Percentiles rank a stretch among this genome's conserved stretches.
Conservation (phyloP, 495 filamentous ascomycete genomes). For the Aspergillus carlsbadensis region DNA sequence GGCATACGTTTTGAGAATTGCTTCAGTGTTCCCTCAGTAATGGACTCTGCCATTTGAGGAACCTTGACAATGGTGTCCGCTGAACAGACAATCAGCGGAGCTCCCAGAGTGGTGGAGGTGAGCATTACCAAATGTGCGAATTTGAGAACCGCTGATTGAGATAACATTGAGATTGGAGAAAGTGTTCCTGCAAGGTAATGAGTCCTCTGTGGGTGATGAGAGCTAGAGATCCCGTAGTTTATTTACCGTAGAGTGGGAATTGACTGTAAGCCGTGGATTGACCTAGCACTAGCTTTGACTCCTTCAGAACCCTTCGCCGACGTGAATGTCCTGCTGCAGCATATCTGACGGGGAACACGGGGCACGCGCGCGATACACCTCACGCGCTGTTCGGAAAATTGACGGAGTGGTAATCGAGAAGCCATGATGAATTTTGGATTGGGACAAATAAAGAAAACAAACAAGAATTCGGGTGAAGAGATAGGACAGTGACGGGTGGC, state of each 20-base stretch:
- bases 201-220: not conserved
- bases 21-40: conserved; percentile 95
- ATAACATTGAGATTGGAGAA: conserved; percentile 27
- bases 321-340: conserved; percentile 21
- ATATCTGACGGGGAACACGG: conserved; percentile 17
- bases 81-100: conserved; percentile 22
- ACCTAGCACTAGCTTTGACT: not conserved
- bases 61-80: conserved; percentile 89
- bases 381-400: conserved; percentile 37
- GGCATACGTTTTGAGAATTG: conserved; percentile 82
- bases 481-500: conserved; percentile 5
- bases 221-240: not conserved
- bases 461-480: not conserved
- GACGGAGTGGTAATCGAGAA: conserved; percentile 42
- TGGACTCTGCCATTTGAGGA: conserved; percentile 97
- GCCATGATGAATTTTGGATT: conserved; percentile 35
- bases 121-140: conserved; percentile 39
- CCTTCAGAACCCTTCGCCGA: conserved; percentile 12
- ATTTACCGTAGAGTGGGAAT: conserved; percentile 28
- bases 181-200: conserved; percentile 22
- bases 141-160: conserved; percentile 33
- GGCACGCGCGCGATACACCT: conserved; percentile 30
- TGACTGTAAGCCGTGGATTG: conserved; percentile 31
- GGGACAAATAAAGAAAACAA: not conserved
- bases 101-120: not conserved